phyloP scores from a whole-genome alignment of 345 rosid genomes.

The Linum lewisii region DNA sequence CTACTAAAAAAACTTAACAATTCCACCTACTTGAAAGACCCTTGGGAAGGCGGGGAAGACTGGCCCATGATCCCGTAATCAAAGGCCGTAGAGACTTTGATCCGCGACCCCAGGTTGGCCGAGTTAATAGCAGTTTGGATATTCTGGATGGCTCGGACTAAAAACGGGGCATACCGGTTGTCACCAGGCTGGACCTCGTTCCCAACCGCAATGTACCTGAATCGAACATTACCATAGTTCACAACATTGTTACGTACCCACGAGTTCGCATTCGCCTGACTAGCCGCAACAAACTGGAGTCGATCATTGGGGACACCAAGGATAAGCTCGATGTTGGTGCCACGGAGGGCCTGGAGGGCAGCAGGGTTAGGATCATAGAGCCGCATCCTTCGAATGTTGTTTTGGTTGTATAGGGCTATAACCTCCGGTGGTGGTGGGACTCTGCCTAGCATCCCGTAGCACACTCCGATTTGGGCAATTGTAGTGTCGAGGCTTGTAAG shows the following conservation, averaged over 20 bases:
- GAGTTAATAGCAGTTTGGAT: slow-evolving; percentile 21
- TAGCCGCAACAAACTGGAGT: slow-evolving; percentile 26
- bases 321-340: slow-evolving; percentile 40
- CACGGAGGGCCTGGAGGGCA: slow-evolving; percentile 40
- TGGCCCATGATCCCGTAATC: slow-evolving; percentile 19
- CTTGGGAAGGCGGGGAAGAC: slow-evolving; percentile 41
- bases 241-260: slow-evolving; percentile 43
- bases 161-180: slow-evolving; percentile 14
- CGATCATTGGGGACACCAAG: slow-evolving; percentile 34
- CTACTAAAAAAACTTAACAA: too few species aligned
- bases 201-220: slow-evolving; percentile 51
- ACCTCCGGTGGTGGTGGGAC: slow-evolving; percentile 44
- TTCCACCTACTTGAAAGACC: neutral
- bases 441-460: slow-evolving; percentile 52
- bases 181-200: slow-evolving; percentile 37
- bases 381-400: slow-evolving; percentile 6
- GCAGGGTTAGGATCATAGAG: slow-evolving; percentile 17
- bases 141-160: slow-evolving; percentile 47
- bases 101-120: slow-evolving; percentile 25
- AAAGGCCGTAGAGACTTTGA: slow-evolving; percentile 39
- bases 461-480: slow-evolving; percentile 57
- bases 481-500: neutral
- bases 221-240: slow-evolving; percentile 28
- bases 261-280: slow-evolving; percentile 29
- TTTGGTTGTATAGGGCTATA: slow-evolving; percentile 34